A percentile compares a stretch with the other conserved stretches of the same genome.
Evolutionary conservation across 768 basidiomycete species (phyloP).

Genomic region (Suillus clintonianus): DNA sequence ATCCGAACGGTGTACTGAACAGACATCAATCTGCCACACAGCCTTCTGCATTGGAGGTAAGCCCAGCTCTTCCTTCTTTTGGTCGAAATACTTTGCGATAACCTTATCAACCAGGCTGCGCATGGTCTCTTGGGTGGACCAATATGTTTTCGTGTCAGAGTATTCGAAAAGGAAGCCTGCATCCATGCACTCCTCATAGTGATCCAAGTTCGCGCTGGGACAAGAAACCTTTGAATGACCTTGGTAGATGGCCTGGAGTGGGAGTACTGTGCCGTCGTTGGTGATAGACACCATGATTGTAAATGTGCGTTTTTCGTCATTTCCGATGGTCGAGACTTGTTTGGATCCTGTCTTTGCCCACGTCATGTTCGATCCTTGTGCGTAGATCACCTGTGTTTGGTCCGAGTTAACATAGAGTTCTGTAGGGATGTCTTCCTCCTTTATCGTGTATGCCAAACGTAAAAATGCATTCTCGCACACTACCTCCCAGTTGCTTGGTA

Average conservation of each 20-base stretch:
- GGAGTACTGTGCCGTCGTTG: slow-evolving; percentile 31
- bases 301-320: slow-evolving; percentile 45
- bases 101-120: background rate
- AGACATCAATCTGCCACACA: slow-evolving; percentile 9
- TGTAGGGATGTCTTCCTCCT: slow-evolving; percentile 27
- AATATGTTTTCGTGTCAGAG: slow-evolving; percentile 28
- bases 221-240: slow-evolving; percentile 29
- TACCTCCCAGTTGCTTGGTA: slow-evolving; percentile 30
- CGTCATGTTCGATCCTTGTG: slow-evolving; percentile 29
- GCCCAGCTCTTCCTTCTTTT: slow-evolving; percentile 21
- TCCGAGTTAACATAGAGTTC: slow-evolving; percentile 29
- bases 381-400: slow-evolving; percentile 25
- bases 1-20: too few species aligned
- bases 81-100: too few species aligned
- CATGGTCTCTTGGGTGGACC: slow-evolving; percentile 31
- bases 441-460: slow-evolving; percentile 23
- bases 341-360: slow-evolving; percentile 31
- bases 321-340: slow-evolving; percentile 36
- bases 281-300: slow-evolving; percentile 38
- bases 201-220: too few species aligned
- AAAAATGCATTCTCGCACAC: slow-evolving; percentile 17
- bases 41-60: slow-evolving; percentile 15
- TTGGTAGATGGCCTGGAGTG: slow-evolving; percentile 39
- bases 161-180: slow-evolving; percentile 26
- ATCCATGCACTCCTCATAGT: slow-evolving; percentile 20